These are phyloP conservation scores for Populus euphratica DNA, from an alignment of 345 rosid species.

Conservation along the genomic window DNA sequence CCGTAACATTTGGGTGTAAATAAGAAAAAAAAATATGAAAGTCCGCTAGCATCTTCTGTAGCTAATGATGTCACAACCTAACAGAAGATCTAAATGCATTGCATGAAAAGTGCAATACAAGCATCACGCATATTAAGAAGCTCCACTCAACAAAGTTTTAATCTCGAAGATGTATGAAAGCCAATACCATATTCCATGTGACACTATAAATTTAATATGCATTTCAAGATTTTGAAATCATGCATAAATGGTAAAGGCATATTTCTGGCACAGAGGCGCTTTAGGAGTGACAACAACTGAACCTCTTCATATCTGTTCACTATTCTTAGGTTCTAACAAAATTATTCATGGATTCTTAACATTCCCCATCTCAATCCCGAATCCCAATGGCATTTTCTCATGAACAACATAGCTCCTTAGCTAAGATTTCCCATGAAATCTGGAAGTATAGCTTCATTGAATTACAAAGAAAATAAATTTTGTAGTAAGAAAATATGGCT, in stretches of 20 bases:
- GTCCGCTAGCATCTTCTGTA: too few species aligned
- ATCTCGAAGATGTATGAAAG: background rate
- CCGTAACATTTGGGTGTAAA: too few species aligned
- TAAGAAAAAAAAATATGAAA: too few species aligned
- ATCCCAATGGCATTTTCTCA: background rate
- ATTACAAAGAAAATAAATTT: background rate
- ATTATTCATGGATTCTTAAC: background rate
- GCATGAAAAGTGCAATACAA: background rate
- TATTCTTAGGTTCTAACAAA: too few species aligned
- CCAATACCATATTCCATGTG: background rate
- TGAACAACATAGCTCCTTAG: background rate
- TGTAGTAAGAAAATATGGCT: background rate
- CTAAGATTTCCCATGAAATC: background rate
- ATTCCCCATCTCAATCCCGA: background rate
- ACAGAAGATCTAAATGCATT: background rate
- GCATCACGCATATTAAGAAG: background rate
- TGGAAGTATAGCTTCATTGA: background rate
- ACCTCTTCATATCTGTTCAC: too few species aligned
- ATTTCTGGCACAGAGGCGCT: too few species aligned
- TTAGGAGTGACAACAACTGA: too few species aligned
- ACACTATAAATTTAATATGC: background rate
- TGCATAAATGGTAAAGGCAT: background rate
- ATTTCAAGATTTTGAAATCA: background rate
- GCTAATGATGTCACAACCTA: background rate
- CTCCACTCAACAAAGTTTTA: background rate